A percentile compares a stretch with the other conserved stretches of the same genome.
These are phyloP conservation scores for Chalara sp. DNA, from an alignment of 2,329 filamentous ascomycete genomes.

Conservation along the genomic window DNA sequence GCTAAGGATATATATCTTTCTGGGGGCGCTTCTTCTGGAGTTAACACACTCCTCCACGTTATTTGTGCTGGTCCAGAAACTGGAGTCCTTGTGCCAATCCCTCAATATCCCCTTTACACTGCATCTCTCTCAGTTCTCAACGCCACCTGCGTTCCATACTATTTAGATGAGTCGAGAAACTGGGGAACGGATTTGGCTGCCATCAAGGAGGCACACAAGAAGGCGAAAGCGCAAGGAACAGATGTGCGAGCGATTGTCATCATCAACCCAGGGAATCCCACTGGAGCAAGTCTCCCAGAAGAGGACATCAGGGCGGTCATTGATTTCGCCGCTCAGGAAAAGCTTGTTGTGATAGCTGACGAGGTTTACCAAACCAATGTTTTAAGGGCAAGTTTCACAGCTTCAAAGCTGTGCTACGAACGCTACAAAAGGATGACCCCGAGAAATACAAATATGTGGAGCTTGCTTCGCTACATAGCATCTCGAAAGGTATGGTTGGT, in stretches of 20 bases:
- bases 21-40: constrained; percentile 85
- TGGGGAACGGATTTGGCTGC: constrained; percentile 85
- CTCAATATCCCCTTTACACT: constrained; percentile 96
- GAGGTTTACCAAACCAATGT: constrained; percentile 99
- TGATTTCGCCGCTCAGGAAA: constrained; percentile 77
- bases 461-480: constrained; percentile 84
- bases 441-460: constrained; percentile 80
- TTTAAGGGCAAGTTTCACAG: constrained; percentile 86
- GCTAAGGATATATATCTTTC: constrained; percentile 82
- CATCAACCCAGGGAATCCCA: constrained; percentile 98
- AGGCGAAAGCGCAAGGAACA: constrained; percentile 68
- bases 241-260: constrained; percentile 92
- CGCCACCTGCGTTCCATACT: constrained; percentile 85
- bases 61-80: constrained; percentile 73
- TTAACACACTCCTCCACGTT: constrained; percentile 86
- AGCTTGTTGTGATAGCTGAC: constrained; percentile 85
- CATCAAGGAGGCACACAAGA: constrained; percentile 66
- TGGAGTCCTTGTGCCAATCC: constrained; percentile 89
- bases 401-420: constrained; percentile 84
- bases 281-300: constrained; percentile 75
- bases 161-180: constrained; percentile 75
- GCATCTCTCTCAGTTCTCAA: constrained; percentile 82
- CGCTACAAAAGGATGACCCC: constrained; percentile 67
- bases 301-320: constrained; percentile 80
- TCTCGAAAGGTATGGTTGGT: constrained; percentile 98